Evolutionary conservation across 1,284 basidiomycete genomes (phyloP).

Genomic region (Malassezia dermatis): DNA sequence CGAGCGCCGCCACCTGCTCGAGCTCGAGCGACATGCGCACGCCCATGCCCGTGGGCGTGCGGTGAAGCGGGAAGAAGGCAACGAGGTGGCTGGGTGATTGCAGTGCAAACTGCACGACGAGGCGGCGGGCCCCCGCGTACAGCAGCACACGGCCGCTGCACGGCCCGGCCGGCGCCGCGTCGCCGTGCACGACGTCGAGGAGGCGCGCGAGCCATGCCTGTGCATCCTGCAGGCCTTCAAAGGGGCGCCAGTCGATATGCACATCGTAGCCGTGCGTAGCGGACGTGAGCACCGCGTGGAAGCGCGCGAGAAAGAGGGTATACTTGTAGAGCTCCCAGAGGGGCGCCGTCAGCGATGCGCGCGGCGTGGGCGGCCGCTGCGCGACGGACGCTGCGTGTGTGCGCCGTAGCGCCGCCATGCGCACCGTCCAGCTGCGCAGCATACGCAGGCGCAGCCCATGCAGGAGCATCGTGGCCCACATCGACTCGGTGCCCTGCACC

Average conservation of each 20-base stretch:
- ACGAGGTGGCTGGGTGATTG: conserved; percentile 12
- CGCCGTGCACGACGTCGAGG: conserved; percentile 1
- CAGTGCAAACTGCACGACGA: conserved; percentile 8
- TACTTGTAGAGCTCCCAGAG: conserved; percentile 17
- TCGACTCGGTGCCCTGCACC: not conserved
- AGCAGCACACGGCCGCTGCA: conserved; percentile 12
- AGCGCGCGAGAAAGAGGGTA: conserved; percentile 17
- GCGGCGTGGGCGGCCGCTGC: not conserved
- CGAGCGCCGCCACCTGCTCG: conserved; percentile 7
- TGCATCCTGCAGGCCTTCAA: conserved; percentile 3
- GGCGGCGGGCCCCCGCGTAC: not conserved
- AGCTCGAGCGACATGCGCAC: conserved; percentile 14
- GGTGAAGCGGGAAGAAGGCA: conserved; percentile 13
- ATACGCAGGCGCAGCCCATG: conserved; percentile 15
- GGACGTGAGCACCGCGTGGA: conserved; percentile 1
- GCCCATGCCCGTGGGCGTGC: not conserved
- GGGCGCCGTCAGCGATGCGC: conserved; percentile 3
- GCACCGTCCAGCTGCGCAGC: conserved; percentile 13
- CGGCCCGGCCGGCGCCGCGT: not conserved
- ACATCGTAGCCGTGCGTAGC: not conserved
- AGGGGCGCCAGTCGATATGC: conserved; percentile 4
- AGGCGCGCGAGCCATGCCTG: conserved; percentile 5
- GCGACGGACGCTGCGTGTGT: not conserved
- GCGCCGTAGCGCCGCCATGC: not conserved
- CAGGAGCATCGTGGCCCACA: conserved; percentile 10